Conservation (phyloP, 352 stramenopile species). For the Globisporangium cederbergense region DNA sequence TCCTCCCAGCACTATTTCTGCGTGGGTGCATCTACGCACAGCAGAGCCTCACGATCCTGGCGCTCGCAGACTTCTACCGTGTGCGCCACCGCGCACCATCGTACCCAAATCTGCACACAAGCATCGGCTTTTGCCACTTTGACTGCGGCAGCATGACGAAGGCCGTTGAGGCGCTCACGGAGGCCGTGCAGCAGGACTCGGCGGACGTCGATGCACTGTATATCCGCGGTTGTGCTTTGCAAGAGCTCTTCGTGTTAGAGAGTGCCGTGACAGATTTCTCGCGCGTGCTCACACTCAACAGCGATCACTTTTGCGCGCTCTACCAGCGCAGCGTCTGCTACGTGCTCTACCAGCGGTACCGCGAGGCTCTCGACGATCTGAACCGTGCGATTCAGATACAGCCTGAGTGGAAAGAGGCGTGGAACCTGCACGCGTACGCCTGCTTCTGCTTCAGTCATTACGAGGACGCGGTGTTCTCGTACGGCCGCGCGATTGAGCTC, state of each 20-base stretch:
- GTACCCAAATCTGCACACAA: conserved; percentile 47
- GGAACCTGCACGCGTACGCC: conserved; percentile 39
- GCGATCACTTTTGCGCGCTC: conserved; percentile 23
- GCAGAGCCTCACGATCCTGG: conserved; percentile 42
- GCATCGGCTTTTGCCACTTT: conserved; percentile 56
- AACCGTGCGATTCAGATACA: conserved; percentile 25
- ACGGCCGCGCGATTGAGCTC: conserved; percentile 32
- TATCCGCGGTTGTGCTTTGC: conserved; percentile 44
- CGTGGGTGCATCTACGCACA: conserved; percentile 52
- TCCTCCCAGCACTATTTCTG: conserved; percentile 50
- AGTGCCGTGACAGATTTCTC: conserved; percentile 44
- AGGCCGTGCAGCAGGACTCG: conserved; percentile 27
- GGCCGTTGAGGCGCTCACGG: conserved; percentile 43
- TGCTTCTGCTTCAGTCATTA: conserved; percentile 34
- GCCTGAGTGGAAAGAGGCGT: conserved; percentile 37
- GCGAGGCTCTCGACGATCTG: conserved; percentile 26
- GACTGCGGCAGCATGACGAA: conserved; percentile 33
- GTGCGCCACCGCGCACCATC: conserved; percentile 38
- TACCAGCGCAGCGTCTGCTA: conserved; percentile 45
- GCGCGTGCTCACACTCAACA: conserved; percentile 17
- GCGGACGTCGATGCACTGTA: conserved; percentile 32
- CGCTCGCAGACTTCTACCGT: conserved; percentile 50
- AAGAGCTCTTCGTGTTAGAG: conserved; percentile 44
- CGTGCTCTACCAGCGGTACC: conserved; percentile 33
- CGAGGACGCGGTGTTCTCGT: conserved; percentile 30